Evolutionary conservation across 805 yeast genomes (phyloP).

Genomic region (Yarrowia sp.): DNA sequence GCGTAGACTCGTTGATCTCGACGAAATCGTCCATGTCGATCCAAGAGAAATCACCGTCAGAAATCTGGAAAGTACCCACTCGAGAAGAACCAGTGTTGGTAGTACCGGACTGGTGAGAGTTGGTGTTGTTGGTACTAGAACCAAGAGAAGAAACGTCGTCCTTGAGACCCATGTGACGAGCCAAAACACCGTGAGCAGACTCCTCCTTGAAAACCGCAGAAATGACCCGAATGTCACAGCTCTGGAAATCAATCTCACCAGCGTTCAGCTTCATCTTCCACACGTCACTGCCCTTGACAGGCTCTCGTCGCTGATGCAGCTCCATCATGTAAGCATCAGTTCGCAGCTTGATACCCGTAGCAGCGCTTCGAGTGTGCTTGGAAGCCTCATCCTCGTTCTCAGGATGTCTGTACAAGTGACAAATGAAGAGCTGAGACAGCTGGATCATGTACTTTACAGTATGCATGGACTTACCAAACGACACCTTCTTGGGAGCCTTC

Average conservation of each 20-base stretch:
- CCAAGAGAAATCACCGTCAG: slow-evolving; percentile 61
- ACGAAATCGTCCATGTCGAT: slow-evolving; percentile 75
- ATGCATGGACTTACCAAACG: slow-evolving; percentile 75
- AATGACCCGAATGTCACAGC: slow-evolving; percentile 72
- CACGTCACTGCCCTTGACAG: slow-evolving; percentile 52
- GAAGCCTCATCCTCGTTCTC: slow-evolving; percentile 54
- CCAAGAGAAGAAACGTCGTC: slow-evolving; percentile 41
- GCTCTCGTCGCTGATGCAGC: slow-evolving; percentile 64
- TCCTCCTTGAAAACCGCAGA: slow-evolving; percentile 68
- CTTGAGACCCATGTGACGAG: slow-evolving; percentile 43
- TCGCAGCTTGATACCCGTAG: slow-evolving; percentile 73
- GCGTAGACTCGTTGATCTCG: slow-evolving; percentile 61
- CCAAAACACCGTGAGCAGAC: slow-evolving; percentile 56
- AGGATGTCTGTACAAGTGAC: slow-evolving; percentile 67
- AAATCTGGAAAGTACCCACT: slow-evolving; percentile 46
- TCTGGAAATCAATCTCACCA: slow-evolving; percentile 73
- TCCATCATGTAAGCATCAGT: slow-evolving; percentile 65
- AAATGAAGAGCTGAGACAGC: slow-evolving; percentile 72
- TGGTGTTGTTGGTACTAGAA: slow-evolving; percentile 41
- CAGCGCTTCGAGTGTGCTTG: slow-evolving; percentile 54
- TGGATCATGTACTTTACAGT: slow-evolving; percentile 82
- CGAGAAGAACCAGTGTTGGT: slow-evolving; percentile 29
- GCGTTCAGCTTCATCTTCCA: slow-evolving; percentile 62
- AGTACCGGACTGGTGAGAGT: slow-evolving; percentile 41
- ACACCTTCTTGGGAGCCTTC: slow-evolving; percentile 49